Percentiles rank a stretch among this genome's conserved stretches.
phyloP scores from a whole-genome alignment of 2,329 filamentous ascomycete species.

The Colletotrichum truncatum region DNA sequence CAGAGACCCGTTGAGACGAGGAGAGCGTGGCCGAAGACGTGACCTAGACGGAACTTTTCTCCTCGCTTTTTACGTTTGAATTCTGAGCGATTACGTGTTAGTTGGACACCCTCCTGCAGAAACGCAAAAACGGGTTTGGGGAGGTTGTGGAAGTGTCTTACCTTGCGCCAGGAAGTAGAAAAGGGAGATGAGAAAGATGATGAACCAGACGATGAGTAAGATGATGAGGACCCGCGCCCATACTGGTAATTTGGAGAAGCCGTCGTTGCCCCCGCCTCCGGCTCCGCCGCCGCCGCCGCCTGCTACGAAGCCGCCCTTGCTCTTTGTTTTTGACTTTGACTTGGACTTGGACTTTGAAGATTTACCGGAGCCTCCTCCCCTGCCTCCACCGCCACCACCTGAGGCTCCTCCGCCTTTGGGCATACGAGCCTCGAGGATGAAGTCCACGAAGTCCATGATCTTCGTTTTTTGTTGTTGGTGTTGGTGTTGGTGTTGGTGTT shows the following conservation, averaged over 20 bases:
- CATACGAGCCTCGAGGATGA: constrained; percentile 14
- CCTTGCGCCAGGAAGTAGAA: constrained; percentile 4
- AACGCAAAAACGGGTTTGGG: no score
- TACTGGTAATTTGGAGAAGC: constrained; percentile 15
- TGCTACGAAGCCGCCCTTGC: constrained; percentile 7
- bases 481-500: no score
- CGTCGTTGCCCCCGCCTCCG: neutral
- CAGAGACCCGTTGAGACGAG: constrained; percentile 30
- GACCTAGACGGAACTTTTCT: constrained; percentile 24
- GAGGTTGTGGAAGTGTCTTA: no score
- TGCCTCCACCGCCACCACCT: neutral
- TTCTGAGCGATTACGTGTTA: constrained; percentile 3
- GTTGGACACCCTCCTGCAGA: no score
- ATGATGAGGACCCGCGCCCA: constrained; percentile 32
- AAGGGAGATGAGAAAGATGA: constrained; percentile 18
- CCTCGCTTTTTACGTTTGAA: constrained; percentile 29
- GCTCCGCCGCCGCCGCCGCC: neutral
- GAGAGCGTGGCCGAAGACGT: constrained; percentile 25
- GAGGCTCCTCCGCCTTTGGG: no score
- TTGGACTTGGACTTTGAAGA: constrained; percentile 9
- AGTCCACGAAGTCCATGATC: neutral
- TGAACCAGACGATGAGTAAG: constrained; percentile 21
- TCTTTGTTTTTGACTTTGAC: constrained; percentile 5
- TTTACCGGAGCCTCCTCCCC: constrained; percentile 8
- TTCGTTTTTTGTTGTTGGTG: neutral